phyloP scores from a whole-genome alignment of 805 yeast genomes.

The Wickerhamiella bombiphila region DNA sequence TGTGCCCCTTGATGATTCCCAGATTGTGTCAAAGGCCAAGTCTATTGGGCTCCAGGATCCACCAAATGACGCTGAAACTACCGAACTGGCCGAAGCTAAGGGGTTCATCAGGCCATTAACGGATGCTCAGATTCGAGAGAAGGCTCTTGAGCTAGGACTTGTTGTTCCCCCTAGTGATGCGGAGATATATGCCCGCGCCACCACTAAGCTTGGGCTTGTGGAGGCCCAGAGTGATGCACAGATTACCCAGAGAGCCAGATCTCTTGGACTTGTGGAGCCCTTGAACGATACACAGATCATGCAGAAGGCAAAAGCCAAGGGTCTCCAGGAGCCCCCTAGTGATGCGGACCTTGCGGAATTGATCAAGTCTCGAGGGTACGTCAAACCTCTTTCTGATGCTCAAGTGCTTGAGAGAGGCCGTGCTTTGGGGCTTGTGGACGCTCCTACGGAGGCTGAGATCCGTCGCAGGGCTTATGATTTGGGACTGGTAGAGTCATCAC shows the following conservation, averaged over 20 bases:
- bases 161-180: conserved; percentile 28
- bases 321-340: conserved; percentile 9
- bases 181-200: conserved; percentile 8
- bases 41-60: not conserved
- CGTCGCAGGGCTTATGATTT: conserved; percentile 9
- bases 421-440: conserved; percentile 13
- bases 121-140: conserved; percentile 1
- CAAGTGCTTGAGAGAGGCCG: conserved; percentile 9
- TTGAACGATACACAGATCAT: conserved; percentile 2
- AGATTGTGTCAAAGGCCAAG: conserved; percentile 5
- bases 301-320: conserved; percentile 16
- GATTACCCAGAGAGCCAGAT: conserved; percentile 3
- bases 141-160: conserved; percentile 38
- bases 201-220: conserved; percentile 15
- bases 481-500: conserved; percentile 15
- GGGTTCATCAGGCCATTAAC: conserved; percentile 13
- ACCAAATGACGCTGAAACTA: conserved; percentile 1
- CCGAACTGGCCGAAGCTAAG: conserved; percentile 2
- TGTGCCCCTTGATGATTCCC: conserved; percentile 2
- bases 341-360: conserved; percentile 3
- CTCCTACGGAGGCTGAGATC: conserved; percentile 4
- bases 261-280: conserved; percentile 9
- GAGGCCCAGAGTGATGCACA: conserved; percentile 3
- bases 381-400: conserved; percentile 5
- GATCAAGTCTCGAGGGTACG: conserved; percentile 7